A percentile compares a stretch with the other conserved stretches of the same genome.
Evolutionary conservation across 2,329 filamentous ascomycete genomes (phyloP).

Genomic region (Trichophyton simii): DNA sequence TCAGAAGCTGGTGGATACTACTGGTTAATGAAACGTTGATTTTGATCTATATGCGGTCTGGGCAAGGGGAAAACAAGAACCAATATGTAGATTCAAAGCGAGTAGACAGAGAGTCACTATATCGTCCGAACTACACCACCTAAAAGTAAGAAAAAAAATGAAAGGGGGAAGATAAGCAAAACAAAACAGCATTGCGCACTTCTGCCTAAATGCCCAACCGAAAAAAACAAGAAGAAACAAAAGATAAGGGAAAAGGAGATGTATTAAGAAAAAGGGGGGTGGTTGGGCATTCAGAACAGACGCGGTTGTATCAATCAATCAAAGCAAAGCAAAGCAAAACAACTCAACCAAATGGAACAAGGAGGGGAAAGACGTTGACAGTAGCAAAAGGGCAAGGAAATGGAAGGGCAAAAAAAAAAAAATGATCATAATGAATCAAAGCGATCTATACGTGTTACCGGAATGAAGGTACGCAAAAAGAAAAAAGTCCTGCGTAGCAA

Average conservation of each 20-base stretch:
- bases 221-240: slow-evolving; percentile 12
- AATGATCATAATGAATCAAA: background rate
- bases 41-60: too few species aligned
- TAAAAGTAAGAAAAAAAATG: background rate
- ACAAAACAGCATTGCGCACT: slow-evolving; percentile 32
- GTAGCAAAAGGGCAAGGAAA: slow-evolving; percentile 3
- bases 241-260: slow-evolving; percentile 10
- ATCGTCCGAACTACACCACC: background rate
- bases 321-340: slow-evolving; percentile 12
- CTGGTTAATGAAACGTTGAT: too few species aligned
- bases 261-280: slow-evolving; percentile 15
- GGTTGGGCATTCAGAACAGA: slow-evolving; percentile 28
- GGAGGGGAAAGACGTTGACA: background rate
- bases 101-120: background rate
- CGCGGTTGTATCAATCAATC: slow-evolving; percentile 37
- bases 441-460: background rate
- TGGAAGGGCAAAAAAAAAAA: slow-evolving; percentile 3
- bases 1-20: too few species aligned
- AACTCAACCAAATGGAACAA: slow-evolving; percentile 4
- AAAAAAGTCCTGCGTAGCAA: background rate
- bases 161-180: background rate
- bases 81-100: background rate
- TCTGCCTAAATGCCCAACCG: slow-evolving; percentile 30
- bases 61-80: background rate
- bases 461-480: background rate